Percentiles rank a stretch among this genome's conserved stretches.
Conservation (phyloP, 371 early-diverging fungal species). For the Mortierella sp. region DNA sequence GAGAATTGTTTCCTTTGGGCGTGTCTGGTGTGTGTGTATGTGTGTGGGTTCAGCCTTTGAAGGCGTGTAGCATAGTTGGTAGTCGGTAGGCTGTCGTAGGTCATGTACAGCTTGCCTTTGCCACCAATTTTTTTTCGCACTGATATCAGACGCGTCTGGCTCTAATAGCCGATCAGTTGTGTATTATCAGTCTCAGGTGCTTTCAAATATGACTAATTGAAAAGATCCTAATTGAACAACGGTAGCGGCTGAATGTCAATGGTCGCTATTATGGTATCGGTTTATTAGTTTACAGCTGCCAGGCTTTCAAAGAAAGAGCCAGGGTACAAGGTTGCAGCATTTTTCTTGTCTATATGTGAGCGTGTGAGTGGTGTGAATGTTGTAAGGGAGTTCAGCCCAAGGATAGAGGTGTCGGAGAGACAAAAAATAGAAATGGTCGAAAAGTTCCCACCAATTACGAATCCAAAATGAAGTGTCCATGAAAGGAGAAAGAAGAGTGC, state of each 20-base stretch:
- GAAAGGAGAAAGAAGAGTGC: not conserved
- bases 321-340: not conserved
- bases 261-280: not conserved
- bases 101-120: too few relatives aligned
- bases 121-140: not conserved
- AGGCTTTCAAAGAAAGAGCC: not conserved
- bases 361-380: not conserved
- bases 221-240: too few relatives aligned
- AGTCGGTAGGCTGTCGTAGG: not conserved
- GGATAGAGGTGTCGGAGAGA: not conserved
- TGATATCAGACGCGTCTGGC: not conserved
- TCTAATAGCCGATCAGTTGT: not conserved
- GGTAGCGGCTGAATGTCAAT: not conserved
- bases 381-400: not conserved
- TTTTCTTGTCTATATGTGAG: not conserved
- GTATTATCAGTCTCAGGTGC: too few relatives aligned
- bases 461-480: not conserved
- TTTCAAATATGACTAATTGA: too few relatives aligned
- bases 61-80: not conserved
- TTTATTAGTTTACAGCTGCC: conserved; percentile 6
- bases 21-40: too few relatives aligned
- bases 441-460: conserved; percentile 1
- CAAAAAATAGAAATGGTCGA: not conserved
- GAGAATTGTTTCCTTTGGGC: too few relatives aligned
- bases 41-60: not conserved